Conservation (phyloP, 768 basidiomycete genomes). For the Xerocomellus chrysenteron region DNA sequence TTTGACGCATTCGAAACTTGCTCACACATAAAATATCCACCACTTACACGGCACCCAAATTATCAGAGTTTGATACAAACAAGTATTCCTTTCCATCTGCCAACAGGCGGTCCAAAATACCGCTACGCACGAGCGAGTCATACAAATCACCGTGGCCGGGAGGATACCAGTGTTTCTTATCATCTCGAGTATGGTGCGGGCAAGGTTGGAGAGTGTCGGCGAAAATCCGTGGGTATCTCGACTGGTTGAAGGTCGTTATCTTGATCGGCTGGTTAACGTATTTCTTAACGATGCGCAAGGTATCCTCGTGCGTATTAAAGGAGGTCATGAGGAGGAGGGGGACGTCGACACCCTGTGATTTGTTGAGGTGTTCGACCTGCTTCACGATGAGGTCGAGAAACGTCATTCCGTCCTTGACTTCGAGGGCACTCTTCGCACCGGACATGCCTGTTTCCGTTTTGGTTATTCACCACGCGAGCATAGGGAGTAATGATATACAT, state of each 20-base stretch:
- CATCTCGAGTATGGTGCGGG: slow-evolving; percentile 72
- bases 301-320: slow-evolving; percentile 97
- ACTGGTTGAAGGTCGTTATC: slow-evolving; percentile 92
- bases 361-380: slow-evolving; percentile 96
- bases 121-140: slow-evolving; percentile 87
- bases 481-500: slow-evolving; percentile 21
- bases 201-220: slow-evolving; percentile 86
- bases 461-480: not conserved
- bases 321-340: slow-evolving; percentile 99
- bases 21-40: slow-evolving; percentile 1
- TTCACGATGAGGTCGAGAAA: slow-evolving; percentile 94
- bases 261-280: slow-evolving; percentile 94
- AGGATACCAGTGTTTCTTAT: slow-evolving; percentile 95
- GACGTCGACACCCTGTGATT: slow-evolving; percentile 78
- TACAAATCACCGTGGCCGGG: slow-evolving; percentile 97
- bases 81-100: slow-evolving; percentile 95
- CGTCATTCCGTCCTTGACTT: slow-evolving; percentile 96
- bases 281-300: slow-evolving; percentile 94
- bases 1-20: slow-evolving; percentile 1
- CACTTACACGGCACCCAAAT: slow-evolving; percentile 84
- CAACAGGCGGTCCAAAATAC: slow-evolving; percentile 86
- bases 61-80: slow-evolving; percentile 97
- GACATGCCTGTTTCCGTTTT: slow-evolving; percentile 56
- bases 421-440: slow-evolving; percentile 89
- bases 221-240: slow-evolving; percentile 89